These are phyloP conservation scores for Bipolaris victoriae DNA, from an alignment of 2,329 filamentous ascomycete genomes.

Conservation along the genomic window DNA sequence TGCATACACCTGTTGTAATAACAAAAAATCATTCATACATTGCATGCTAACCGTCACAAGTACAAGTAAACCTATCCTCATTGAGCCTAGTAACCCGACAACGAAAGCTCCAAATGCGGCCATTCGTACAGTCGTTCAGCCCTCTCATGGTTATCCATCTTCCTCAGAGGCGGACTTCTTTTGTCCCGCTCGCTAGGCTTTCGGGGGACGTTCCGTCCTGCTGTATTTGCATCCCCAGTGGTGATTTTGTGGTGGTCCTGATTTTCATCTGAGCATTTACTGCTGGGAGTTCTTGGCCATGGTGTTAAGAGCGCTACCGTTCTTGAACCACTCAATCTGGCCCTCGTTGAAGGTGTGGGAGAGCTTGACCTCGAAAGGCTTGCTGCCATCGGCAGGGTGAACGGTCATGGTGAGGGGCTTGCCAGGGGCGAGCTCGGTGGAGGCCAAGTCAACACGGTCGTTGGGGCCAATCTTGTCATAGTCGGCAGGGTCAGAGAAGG, in stretches of 20 bases:
- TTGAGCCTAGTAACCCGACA: constrained; percentile 36
- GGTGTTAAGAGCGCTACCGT: constrained; percentile 95
- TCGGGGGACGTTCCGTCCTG: constrained; percentile 30
- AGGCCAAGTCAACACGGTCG: constrained; percentile 88
- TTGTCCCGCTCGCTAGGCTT: constrained; percentile 25
- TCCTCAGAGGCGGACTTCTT: constrained; percentile 23
- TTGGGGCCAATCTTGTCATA: constrained; percentile 96
- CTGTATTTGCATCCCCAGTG: constrained; percentile 45
- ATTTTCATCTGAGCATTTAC: constrained; percentile 23
- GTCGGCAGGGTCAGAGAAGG: constrained; percentile 91
- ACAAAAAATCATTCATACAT: constrained; percentile 41
- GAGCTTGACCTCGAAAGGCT: constrained; percentile 80
- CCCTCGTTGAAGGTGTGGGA: constrained; percentile 97
- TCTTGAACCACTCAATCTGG: constrained; percentile 99
- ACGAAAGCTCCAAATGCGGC: constrained; percentile 33
- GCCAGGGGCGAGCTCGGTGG: constrained; percentile 88
- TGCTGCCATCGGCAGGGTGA: constrained; percentile 81
- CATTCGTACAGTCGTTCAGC: constrained; percentile 23
- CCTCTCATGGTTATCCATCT: constrained; percentile 28
- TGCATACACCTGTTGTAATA: constrained; percentile 1
- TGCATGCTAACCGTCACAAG: constrained; percentile 49
- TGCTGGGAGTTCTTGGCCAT: constrained; percentile 77
- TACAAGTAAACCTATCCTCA: constrained; percentile 44
- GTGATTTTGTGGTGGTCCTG: constrained; percentile 20
- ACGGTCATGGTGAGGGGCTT: constrained; percentile 91